Conservation (phyloP, 2,329 filamentous ascomycete genomes). For the Fusarium tricinctum region DNA sequence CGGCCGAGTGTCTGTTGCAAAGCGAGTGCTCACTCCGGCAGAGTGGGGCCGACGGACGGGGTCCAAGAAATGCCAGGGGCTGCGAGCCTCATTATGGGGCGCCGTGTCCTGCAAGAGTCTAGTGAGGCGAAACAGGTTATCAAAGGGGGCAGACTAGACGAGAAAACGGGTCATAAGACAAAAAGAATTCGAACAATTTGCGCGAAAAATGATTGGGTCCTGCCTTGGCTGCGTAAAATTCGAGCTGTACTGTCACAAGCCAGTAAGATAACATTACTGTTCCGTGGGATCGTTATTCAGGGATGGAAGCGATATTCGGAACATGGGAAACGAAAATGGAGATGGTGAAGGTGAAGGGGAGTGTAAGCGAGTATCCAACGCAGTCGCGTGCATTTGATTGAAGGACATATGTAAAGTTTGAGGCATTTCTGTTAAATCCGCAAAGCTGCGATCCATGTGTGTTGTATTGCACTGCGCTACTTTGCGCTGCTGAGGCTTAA, state of each 20-base stretch:
- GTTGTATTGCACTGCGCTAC: background rate
- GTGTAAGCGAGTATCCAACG: conserved; percentile 1
- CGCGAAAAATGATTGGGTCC: conserved; percentile 18
- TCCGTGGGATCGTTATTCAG: background rate
- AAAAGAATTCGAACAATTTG: conserved; percentile 4
- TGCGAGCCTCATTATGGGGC: conserved; percentile 20
- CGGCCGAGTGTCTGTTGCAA: conserved; percentile 28
- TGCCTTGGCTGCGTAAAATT: conserved; percentile 19
- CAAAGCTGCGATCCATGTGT: conserved; percentile 26
- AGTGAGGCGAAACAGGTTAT: conserved; percentile 16
- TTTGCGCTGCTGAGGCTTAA: conserved; percentile 10
- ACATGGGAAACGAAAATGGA: conserved; percentile 18
- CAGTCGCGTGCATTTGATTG: conserved; percentile 6
- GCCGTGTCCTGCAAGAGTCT: conserved; percentile 23
- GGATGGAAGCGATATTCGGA: conserved; percentile 5
- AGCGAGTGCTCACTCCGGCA: conserved; percentile 16
- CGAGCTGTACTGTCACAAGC: conserved; percentile 1
- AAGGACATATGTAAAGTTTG: conserved; percentile 18
- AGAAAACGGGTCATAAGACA: background rate
- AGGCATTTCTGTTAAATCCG: conserved; percentile 44
- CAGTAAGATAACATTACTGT: conserved; percentile 6
- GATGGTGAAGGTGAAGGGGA: conserved; percentile 10
- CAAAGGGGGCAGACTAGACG: conserved; percentile 3
- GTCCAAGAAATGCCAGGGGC: conserved; percentile 9
- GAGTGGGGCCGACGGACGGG: conserved; percentile 26